Evolutionary conservation across 768 basidiomycete genomes (phyloP).

Genomic region (Lactarius tabidus): DNA sequence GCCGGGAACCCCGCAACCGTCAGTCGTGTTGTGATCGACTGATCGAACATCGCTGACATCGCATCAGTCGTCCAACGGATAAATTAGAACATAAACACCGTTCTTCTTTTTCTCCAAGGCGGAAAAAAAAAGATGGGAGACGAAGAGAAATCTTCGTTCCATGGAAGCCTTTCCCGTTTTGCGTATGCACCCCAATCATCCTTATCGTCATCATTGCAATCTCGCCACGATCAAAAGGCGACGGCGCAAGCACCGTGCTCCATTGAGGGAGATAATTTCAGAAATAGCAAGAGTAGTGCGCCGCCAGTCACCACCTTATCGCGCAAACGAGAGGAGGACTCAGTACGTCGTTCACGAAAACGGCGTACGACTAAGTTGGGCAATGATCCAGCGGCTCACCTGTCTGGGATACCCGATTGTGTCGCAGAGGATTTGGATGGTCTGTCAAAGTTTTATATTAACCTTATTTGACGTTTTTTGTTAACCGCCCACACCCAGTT

Average conservation of each 20-base stretch:
- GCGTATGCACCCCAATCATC: not conserved
- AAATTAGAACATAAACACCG: not conserved
- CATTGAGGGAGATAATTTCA: not conserved
- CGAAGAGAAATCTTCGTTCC: not conserved
- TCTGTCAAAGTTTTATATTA: slow-evolving; percentile 33
- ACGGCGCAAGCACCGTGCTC: not conserved
- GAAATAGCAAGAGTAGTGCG: too few species aligned
- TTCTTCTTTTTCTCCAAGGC: not conserved
- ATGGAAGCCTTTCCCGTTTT: slow-evolving; percentile 5
- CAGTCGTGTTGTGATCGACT: too few species aligned
- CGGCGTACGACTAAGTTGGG: slow-evolving; percentile 33
- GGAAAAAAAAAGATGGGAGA: not conserved
- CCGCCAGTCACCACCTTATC: not conserved
- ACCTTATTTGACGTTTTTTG: not conserved
- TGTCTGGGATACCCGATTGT: slow-evolving; percentile 50
- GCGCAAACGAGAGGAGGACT: not conserved
- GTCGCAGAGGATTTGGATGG: slow-evolving; percentile 53
- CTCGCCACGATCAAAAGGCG: not conserved
- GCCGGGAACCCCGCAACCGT: not conserved
- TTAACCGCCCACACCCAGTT: slow-evolving; percentile 39
- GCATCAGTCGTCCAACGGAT: not conserved
- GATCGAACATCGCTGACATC: slow-evolving; percentile 6
- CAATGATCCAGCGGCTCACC: slow-evolving; percentile 48
- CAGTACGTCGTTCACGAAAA: not conserved
- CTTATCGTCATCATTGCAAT: not conserved